Evolutionary conservation across 2,329 filamentous ascomycete genomes (phyloP).

Genomic region (Cladosporium sp.): DNA sequence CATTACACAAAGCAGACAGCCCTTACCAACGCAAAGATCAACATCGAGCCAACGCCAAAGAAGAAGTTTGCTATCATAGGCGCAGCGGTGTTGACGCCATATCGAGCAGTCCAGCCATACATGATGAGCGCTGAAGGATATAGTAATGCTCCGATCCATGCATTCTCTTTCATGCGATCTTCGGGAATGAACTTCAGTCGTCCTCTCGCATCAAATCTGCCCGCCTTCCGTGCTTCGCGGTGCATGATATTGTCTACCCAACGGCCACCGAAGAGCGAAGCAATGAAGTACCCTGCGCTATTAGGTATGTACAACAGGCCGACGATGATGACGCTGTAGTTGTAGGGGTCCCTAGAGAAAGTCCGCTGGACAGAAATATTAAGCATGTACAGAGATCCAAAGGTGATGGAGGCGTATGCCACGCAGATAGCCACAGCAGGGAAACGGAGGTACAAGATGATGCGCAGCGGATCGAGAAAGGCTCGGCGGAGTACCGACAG

Average conservation of each 20-base stretch:
- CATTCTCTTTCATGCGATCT: conserved; percentile 80
- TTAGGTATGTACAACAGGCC: conserved; percentile 77
- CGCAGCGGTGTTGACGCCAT: conserved; percentile 49
- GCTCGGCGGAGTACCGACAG: conserved; percentile 58
- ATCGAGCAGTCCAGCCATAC: conserved; percentile 73
- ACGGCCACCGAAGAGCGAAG: conserved; percentile 67
- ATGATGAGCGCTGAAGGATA: conserved; percentile 71
- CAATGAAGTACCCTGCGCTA: conserved; percentile 69
- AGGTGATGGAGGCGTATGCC: conserved; percentile 72
- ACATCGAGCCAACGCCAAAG: conserved; percentile 76
- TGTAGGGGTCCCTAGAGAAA: conserved; percentile 67
- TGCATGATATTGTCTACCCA: conserved; percentile 84
- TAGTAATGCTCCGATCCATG: conserved; percentile 70
- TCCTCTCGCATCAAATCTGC: conserved; percentile 66
- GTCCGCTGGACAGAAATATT: conserved; percentile 75
- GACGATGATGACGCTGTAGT: conserved; percentile 66
- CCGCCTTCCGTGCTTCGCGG: conserved; percentile 68
- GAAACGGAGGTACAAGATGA: conserved; percentile 71
- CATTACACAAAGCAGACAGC: not conserved
- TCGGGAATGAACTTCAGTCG: conserved; percentile 70
- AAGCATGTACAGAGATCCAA: conserved; percentile 72
- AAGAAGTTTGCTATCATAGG: conserved; percentile 41
- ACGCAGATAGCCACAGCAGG: conserved; percentile 73
- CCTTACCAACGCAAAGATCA: conserved; percentile 64
- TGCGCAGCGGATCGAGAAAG: conserved; percentile 70